phyloP scores from a whole-genome alignment of 768 basidiomycete genomes.

The Panus rudis region DNA sequence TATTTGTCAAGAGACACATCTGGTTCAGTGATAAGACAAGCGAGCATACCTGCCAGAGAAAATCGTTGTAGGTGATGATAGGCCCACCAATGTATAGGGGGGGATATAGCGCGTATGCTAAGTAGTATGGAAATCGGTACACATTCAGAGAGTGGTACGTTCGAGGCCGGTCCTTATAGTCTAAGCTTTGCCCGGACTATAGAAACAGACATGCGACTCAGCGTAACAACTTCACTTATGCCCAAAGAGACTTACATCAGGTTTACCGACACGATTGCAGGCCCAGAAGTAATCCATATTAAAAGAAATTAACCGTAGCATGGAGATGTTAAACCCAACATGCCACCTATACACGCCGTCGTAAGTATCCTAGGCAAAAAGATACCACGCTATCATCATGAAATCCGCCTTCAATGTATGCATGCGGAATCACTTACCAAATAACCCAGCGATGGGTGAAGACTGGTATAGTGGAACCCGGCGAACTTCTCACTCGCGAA shows the following conservation, averaged over 20 bases:
- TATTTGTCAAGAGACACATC: too few species aligned
- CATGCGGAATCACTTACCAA: constrained; percentile 54
- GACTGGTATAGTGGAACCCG: constrained; percentile 61
- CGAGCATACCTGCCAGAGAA: constrained; percentile 78
- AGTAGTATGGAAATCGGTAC: constrained; percentile 67
- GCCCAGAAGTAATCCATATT: constrained; percentile 93
- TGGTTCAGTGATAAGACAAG: too few species aligned
- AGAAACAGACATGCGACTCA: too few species aligned
- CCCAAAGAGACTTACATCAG: constrained; percentile 34
- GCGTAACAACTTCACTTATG: not conserved
- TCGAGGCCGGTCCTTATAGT: constrained; percentile 55
- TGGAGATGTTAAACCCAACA: constrained; percentile 91
- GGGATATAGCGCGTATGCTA: constrained; percentile 85
- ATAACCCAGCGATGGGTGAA: constrained; percentile 47
- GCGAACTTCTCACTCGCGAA: constrained; percentile 69
- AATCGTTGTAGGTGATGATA: constrained; percentile 94
- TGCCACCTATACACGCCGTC: constrained; percentile 90
- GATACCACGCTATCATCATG: too few species aligned
- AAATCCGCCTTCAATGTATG: too few species aligned
- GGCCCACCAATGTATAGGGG: constrained; percentile 96
- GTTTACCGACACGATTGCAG: constrained; percentile 30
- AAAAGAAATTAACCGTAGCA: constrained; percentile 89
- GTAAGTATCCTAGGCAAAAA: constrained; percentile 51
- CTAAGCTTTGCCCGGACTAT: constrained; percentile 27
- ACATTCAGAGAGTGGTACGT: constrained; percentile 45